A percentile compares a stretch with the other conserved stretches of the same genome.
These are phyloP conservation scores for Cercospora nicotianae DNA, from an alignment of 2,329 filamentous ascomycete species.

Conservation along the genomic window DNA sequence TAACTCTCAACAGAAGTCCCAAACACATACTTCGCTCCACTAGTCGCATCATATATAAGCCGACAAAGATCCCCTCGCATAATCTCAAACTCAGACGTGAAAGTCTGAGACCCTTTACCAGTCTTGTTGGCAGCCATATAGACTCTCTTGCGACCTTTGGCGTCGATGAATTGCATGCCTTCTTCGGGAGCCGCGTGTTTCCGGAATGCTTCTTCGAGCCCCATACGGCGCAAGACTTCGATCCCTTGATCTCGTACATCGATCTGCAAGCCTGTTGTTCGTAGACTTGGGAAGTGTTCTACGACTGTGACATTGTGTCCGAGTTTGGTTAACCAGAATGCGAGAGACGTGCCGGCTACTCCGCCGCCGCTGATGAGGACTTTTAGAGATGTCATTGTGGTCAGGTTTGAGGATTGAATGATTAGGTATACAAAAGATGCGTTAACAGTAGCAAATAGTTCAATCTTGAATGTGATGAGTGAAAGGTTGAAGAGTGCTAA, in stretches of 20 bases:
- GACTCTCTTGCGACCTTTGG: slow-evolving; percentile 25
- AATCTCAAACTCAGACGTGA: slow-evolving; percentile 43
- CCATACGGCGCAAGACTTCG: slow-evolving; percentile 45
- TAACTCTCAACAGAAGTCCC: slow-evolving; percentile 21
- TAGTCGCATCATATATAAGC: slow-evolving; percentile 9
- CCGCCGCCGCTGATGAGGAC: slow-evolving; percentile 44
- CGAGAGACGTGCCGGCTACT: slow-evolving; percentile 43
- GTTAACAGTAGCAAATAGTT: neutral
- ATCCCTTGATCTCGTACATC: slow-evolving; percentile 49
- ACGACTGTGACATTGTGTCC: slow-evolving; percentile 43
- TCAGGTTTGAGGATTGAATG: neutral
- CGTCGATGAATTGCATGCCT: slow-evolving; percentile 44
- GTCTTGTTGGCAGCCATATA: slow-evolving; percentile 26
- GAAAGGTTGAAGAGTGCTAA: neutral
- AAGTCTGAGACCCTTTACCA: slow-evolving; percentile 37
- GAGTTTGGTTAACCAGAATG: slow-evolving; percentile 36
- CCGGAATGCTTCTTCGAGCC: slow-evolving; percentile 42
- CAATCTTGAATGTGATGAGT: neutral
- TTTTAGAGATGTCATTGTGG: slow-evolving; percentile 18
- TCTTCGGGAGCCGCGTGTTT: slow-evolving; percentile 42
- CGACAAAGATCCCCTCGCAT: slow-evolving; percentile 40
- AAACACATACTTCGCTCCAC: slow-evolving; percentile 18
- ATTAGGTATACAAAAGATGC: neutral
- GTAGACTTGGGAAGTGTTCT: slow-evolving; percentile 44
- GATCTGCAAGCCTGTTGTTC: slow-evolving; percentile 47